These are phyloP conservation scores for Dactylellina haptotyla DNA, from an alignment of 2,329 filamentous ascomycete species.

Conservation along the genomic window DNA sequence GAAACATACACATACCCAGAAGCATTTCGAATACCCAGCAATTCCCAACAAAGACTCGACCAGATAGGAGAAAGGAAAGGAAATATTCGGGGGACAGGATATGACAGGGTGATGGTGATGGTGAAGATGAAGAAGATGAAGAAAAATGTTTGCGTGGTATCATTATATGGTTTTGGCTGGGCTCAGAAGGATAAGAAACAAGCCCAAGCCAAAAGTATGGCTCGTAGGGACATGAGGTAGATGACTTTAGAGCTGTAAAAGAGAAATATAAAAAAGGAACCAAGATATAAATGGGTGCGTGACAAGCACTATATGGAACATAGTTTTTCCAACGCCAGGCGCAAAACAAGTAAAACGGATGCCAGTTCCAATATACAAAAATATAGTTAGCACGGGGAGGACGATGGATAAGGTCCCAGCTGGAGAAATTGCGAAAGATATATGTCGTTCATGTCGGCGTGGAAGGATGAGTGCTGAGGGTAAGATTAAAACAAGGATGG, in stretches of 20 bases:
- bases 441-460: not conserved
- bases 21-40: not conserved
- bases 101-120: too few relatives aligned
- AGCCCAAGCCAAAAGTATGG: too few relatives aligned
- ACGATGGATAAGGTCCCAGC: conserved; percentile 8
- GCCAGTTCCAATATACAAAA: conserved; percentile 37
- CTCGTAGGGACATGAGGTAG: too few relatives aligned
- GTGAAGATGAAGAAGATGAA: too few relatives aligned
- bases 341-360: conserved; percentile 6
- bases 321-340: conserved; percentile 30
- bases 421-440: not conserved
- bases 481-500: not conserved
- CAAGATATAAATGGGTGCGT: not conserved
- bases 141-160: too few relatives aligned
- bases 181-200: too few relatives aligned
- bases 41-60: not conserved
- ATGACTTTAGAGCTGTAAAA: too few relatives aligned
- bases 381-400: conserved; percentile 9
- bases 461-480: not conserved
- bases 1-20: not conserved
- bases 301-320: conserved; percentile 21
- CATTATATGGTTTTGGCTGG: too few relatives aligned
- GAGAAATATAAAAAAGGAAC: not conserved
- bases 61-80: not conserved
- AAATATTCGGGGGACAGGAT: too few relatives aligned